Evolutionary conservation across 805 yeast genomes (phyloP).

Genomic region (Lachancea dasiensis): DNA sequence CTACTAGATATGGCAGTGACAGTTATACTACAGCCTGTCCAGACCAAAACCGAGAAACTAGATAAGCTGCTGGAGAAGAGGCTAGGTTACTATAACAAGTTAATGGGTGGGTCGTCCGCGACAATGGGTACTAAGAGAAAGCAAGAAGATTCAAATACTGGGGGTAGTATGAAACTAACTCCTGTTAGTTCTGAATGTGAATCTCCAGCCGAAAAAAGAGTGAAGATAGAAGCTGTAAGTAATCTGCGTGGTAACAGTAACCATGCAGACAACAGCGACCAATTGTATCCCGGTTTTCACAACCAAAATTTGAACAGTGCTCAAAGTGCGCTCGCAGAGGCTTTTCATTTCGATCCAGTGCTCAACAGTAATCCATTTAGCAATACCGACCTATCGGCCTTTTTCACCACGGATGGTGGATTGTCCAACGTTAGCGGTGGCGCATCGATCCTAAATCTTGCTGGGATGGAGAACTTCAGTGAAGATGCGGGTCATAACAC

Average conservation of each 20-base stretch:
- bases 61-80: constrained; percentile 27
- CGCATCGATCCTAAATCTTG: constrained; percentile 4
- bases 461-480: background rate
- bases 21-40: constrained; percentile 52
- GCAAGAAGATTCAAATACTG: constrained; percentile 3
- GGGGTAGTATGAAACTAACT: constrained; percentile 2
- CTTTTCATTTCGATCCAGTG: constrained; percentile 30
- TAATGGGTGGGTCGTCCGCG: constrained; percentile 21
- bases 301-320: constrained; percentile 5
- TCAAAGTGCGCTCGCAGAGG: constrained; percentile 24
- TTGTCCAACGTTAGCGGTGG: constrained; percentile 6
- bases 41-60: constrained; percentile 27
- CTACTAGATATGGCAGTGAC: constrained; percentile 55
- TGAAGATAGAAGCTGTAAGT: constrained; percentile 13
- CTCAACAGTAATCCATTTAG: constrained; percentile 25
- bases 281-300: constrained; percentile 3
- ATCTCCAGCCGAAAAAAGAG: constrained; percentile 13
- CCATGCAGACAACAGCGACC: constrained; percentile 11
- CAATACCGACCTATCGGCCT: constrained; percentile 19
- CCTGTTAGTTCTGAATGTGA: constrained; percentile 11
- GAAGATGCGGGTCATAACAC: background rate
- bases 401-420: constrained; percentile 12
- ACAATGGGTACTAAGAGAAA: constrained; percentile 1
- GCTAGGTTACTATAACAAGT: constrained; percentile 23
- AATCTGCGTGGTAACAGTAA: constrained; percentile 7